Evolutionary conservation across 352 stramenopile genomes (phyloP).

Genomic region (Pythium brachiatum): DNA sequence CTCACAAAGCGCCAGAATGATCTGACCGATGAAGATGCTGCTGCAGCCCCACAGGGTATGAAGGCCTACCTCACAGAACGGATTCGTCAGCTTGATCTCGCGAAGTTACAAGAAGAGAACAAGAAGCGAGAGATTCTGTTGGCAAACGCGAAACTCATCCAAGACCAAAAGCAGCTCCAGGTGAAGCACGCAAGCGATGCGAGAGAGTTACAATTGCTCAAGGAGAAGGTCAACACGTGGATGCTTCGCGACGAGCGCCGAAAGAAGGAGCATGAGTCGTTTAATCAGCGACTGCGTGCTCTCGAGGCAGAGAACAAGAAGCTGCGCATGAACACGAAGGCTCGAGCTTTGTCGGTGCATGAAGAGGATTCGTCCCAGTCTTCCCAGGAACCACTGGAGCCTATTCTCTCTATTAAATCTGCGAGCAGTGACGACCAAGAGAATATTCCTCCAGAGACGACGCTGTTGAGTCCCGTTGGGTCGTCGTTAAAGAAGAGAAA

Average conservation of each 20-base stretch:
- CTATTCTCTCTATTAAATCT: not conserved
- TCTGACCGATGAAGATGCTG: not conserved
- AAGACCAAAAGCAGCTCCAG: slow-evolving; percentile 59
- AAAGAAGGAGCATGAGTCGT: slow-evolving; percentile 33
- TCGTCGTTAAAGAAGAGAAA: slow-evolving; percentile 13
- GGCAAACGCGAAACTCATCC: slow-evolving; percentile 63
- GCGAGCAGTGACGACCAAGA: slow-evolving; percentile 15
- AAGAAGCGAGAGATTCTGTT: slow-evolving; percentile 65
- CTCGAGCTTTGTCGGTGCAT: not conserved
- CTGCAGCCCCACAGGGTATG: not conserved
- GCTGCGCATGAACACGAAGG: not conserved
- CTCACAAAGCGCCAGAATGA: slow-evolving; percentile 1
- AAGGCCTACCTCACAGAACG: slow-evolving; percentile 38
- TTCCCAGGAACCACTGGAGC: slow-evolving; percentile 4
- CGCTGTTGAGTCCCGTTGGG: not conserved
- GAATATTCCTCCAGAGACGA: slow-evolving; percentile 19
- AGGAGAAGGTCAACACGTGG: slow-evolving; percentile 54
- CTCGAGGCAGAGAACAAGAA: slow-evolving; percentile 21
- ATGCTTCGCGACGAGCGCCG: slow-evolving; percentile 49
- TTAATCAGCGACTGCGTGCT: slow-evolving; percentile 14
- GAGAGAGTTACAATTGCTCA: slow-evolving; percentile 34
- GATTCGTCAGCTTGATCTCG: slow-evolving; percentile 51
- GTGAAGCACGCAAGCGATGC: slow-evolving; percentile 29
- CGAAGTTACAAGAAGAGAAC: slow-evolving; percentile 38
- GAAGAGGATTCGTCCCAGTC: not conserved